phyloP scores from a whole-genome alignment of 331 rosid species.

The Phaseolus coccineus region DNA sequence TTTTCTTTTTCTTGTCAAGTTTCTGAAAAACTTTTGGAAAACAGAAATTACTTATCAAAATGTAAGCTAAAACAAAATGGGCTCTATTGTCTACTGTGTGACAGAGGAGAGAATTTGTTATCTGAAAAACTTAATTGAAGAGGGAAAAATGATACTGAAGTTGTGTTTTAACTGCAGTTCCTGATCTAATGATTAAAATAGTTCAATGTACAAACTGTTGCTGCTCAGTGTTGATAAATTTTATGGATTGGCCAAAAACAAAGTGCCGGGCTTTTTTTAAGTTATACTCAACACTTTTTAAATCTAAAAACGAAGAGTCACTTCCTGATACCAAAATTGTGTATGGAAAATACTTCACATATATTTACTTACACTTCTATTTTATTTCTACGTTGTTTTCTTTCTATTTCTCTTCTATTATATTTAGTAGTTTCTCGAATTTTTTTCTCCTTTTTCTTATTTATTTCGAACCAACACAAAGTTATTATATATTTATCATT shows the following conservation, averaged over 20 bases:
- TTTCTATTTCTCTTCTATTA: too few species aligned
- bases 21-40: background rate
- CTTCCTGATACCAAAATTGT: too few species aligned
- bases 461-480: too few species aligned
- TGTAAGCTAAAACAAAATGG: background rate
- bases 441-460: too few species aligned
- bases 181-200: constrained; percentile 6
- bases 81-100: background rate
- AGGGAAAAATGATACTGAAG: background rate
- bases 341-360: too few species aligned
- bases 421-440: too few species aligned
- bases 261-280: background rate
- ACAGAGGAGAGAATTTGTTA: constrained; percentile 35
- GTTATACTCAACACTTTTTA: too few species aligned
- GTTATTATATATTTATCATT: too few species aligned
- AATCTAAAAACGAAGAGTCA: too few species aligned
- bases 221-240: constrained; percentile 16
- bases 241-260: background rate
- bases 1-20: background rate
- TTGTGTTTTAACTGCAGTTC: constrained; percentile 35
- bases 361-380: too few species aligned
- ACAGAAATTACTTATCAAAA: background rate
- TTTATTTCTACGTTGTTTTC: too few species aligned
- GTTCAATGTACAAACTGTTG: constrained; percentile 22
- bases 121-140: background rate